Conservation (phyloP, 176 grass and related monocot species). For the Triticum turgidum region DNA sequence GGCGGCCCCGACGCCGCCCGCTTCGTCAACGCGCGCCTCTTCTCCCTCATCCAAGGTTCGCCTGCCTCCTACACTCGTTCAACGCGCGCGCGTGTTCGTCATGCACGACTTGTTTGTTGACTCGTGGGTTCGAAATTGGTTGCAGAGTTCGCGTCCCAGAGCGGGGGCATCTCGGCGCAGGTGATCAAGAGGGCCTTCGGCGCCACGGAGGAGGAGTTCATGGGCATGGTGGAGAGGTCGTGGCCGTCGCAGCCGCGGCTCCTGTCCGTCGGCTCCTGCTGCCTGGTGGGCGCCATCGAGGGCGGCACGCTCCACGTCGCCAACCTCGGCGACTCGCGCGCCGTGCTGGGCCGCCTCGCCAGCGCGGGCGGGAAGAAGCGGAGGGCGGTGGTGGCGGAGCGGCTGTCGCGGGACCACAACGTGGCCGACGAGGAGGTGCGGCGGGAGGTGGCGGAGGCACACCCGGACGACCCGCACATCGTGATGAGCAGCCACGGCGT, state of each 20-base stretch:
- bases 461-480: constrained; percentile 66
- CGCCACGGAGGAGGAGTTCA: constrained; percentile 58
- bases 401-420: constrained; percentile 74
- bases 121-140: neutral
- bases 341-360: constrained; percentile 46
- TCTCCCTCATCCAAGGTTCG: constrained; percentile 62
- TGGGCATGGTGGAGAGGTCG: constrained; percentile 29
- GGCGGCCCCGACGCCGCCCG: constrained; percentile 69
- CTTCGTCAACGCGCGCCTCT: constrained; percentile 78
- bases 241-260: constrained; percentile 46
- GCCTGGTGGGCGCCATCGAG: constrained; percentile 51
- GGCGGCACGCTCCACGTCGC: constrained; percentile 45
- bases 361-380: neutral
- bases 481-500: constrained; percentile 64
- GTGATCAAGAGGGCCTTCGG: constrained; percentile 52
- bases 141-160: constrained; percentile 14
- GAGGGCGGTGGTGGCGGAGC: constrained; percentile 44
- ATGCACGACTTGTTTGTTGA: neutral
- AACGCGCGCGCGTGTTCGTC: neutral
- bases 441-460: constrained; percentile 37
- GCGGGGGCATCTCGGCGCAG: constrained; percentile 38
- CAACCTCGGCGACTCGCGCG: constrained; percentile 61
- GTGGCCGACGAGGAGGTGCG: constrained; percentile 63
- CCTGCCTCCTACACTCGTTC: neutral
- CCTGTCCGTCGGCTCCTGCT: constrained; percentile 58